phyloP scores from a whole-genome alignment of 228 moss, liverwort and hornwort species.

The Sphagnum fallax region DNA sequence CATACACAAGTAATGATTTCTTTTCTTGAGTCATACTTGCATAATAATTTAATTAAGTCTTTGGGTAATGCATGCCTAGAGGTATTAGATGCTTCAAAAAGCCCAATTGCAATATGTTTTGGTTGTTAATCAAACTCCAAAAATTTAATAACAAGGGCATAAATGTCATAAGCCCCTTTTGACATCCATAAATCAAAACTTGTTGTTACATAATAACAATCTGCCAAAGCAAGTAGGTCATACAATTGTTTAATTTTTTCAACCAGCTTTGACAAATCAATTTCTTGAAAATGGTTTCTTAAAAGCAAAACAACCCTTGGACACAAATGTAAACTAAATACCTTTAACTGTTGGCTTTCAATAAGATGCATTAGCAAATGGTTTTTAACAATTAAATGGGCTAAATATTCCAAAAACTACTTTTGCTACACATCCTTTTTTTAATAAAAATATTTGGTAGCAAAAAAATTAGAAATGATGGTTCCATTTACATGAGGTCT shows the following conservation, averaged over 20 bases:
- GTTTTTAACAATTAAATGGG: no score
- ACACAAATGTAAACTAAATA: neutral
- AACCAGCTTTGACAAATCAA: neutral
- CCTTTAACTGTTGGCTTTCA: no score
- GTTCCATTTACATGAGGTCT: no score
- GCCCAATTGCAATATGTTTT: neutral
- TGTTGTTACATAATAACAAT: neutral
- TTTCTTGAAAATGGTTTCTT: neutral
- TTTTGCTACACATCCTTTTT: no score
- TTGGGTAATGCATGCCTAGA: neutral
- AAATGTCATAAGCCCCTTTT: neutral
- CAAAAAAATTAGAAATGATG: no score
- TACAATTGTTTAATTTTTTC: neutral
- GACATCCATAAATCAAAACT: neutral
- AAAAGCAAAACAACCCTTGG: neutral
- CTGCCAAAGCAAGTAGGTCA: neutral
- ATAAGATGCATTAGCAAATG: no score
- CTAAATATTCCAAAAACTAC: no score
- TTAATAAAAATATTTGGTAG: no score
- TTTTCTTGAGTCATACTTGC: neutral
- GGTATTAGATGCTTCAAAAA: neutral
- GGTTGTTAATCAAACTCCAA: neutral
- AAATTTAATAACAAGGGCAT: neutral
- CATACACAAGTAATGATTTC: neutral
- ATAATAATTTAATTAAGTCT: neutral